Conservation (phyloP, 106 monocot genomes). For the Dendrobium chrysotoxum region DNA sequence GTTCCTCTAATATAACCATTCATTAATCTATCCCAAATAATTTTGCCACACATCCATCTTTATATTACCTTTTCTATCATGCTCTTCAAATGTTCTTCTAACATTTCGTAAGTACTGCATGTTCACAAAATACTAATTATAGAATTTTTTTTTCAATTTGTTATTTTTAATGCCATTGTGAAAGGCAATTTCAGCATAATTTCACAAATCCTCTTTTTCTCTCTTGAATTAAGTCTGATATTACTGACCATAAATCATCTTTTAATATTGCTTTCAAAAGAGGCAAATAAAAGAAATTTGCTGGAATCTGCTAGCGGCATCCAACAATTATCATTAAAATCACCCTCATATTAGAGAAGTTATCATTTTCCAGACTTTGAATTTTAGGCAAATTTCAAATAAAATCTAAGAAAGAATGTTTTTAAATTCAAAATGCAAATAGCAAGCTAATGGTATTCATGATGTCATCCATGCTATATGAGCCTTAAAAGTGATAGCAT, state of each 20-base stretch:
- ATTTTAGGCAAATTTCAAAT: neutral
- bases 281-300: neutral
- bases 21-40: neutral
- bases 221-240: neutral
- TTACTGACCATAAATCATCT: neutral
- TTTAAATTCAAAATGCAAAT: slow-evolving; percentile 1
- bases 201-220: neutral
- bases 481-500: neutral
- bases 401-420: neutral
- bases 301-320: neutral
- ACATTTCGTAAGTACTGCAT: neutral
- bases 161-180: neutral
- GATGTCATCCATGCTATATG: neutral
- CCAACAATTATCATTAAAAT: neutral
- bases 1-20: neutral
- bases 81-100: neutral
- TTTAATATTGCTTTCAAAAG: neutral
- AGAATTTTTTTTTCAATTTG: neutral
- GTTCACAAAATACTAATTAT: neutral
- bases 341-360: neutral
- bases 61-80: neutral
- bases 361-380: neutral
- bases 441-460: neutral
- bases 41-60: neutral
- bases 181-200: neutral